phyloP scores from a whole-genome alignment of 75 land plant species.

The Adiantum capillusveneris region DNA sequence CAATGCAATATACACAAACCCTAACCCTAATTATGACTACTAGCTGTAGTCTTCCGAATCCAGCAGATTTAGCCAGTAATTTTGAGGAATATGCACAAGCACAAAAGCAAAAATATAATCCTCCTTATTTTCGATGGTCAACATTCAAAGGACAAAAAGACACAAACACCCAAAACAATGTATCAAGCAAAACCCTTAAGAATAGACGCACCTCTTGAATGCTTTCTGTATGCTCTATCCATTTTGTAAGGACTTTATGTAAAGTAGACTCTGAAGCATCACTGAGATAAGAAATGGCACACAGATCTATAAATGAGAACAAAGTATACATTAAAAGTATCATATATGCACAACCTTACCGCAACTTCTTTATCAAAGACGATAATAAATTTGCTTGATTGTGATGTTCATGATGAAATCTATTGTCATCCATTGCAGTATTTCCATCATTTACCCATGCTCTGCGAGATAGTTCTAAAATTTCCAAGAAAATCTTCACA shows the following conservation, averaged over 20 bases:
- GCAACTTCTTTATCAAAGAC: background rate
- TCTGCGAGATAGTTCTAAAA: background rate
- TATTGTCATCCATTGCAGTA: background rate
- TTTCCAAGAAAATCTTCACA: background rate
- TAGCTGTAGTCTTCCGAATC: too few species aligned
- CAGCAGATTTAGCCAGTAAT: too few species aligned
- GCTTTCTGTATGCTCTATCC: background rate
- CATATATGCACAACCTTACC: background rate
- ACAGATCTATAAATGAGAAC: too few species aligned
- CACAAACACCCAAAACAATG: too few species aligned
- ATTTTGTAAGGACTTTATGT: background rate
- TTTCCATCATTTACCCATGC: background rate
- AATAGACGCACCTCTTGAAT: background rate
- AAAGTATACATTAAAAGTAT: too few species aligned
- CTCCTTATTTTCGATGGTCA: too few species aligned
- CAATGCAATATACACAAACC: too few species aligned
- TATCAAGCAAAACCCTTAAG: too few species aligned
- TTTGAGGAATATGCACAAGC: too few species aligned
- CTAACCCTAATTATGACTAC: too few species aligned
- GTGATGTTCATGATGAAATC: background rate
- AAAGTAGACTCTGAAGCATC: background rate
- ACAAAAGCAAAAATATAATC: too few species aligned
- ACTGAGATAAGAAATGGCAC: background rate
- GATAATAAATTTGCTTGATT: background rate
- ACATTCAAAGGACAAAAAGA: too few species aligned